Percentiles rank a stretch among this genome's conserved stretches.
Conservation (phyloP, 495 filamentous ascomycete species). For the Trichoderma erinaceum region DNA sequence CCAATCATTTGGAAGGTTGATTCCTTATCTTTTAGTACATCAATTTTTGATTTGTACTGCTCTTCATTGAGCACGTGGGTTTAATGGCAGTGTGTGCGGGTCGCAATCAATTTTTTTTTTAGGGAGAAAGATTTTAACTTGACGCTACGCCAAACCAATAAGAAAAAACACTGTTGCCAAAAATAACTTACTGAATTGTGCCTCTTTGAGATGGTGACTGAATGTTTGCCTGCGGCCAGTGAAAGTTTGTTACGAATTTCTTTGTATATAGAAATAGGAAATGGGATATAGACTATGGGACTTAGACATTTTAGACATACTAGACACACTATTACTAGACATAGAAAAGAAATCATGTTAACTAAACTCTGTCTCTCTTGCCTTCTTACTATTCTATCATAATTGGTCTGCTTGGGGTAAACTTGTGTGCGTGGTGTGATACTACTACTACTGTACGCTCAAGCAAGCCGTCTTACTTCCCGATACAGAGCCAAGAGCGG, state of each 20-base stretch:
- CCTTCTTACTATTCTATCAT: not conserved
- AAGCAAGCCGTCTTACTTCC: not conserved
- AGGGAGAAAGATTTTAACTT: slow-evolving; percentile 3
- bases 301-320: not conserved
- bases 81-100: slow-evolving; percentile 9
- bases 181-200: slow-evolving; percentile 6
- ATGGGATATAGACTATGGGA: not conserved
- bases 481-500: not conserved
- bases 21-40: slow-evolving; percentile 10
- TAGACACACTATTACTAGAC: not conserved
- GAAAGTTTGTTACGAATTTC: not conserved
- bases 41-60: not conserved
- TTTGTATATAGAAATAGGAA: not conserved
- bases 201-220: not conserved
- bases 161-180: slow-evolving; percentile 11
- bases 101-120: not conserved
- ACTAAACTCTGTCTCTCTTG: not conserved
- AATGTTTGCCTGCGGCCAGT: not conserved
- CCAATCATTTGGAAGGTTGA: not conserved
- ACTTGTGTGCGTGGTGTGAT: not conserved
- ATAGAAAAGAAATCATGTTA: not conserved
- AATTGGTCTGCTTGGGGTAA: not conserved
- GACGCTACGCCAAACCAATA: slow-evolving; percentile 13
- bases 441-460: too few species aligned
- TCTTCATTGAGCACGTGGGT: slow-evolving; percentile 1